Evolutionary conservation across 495 filamentous ascomycete species (phyloP).

Genomic region (Neurospora sp.): DNA sequence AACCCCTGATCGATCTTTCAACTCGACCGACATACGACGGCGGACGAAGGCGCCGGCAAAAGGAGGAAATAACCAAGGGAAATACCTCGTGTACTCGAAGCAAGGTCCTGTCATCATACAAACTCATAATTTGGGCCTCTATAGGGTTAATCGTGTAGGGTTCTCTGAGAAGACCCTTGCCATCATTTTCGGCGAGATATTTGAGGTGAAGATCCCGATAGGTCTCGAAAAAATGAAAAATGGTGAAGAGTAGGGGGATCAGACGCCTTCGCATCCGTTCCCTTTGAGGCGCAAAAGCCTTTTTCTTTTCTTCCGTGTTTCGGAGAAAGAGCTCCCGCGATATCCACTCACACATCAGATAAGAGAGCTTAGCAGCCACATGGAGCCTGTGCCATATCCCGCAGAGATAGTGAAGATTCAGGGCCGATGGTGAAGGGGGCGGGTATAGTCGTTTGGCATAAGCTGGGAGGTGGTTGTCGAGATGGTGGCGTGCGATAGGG

Average conservation of each 20-base stretch:
- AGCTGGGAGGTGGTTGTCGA: constrained; percentile 40
- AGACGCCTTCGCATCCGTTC: constrained; percentile 47
- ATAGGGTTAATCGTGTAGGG: constrained; percentile 43
- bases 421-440: constrained; percentile 24
- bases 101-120: constrained; percentile 47
- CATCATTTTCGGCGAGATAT: constrained; percentile 34
- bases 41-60: constrained; percentile 43
- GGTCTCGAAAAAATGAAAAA: constrained; percentile 51
- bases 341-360: constrained; percentile 44
- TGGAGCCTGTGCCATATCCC: constrained; percentile 49
- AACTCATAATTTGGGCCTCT: constrained; percentile 42
- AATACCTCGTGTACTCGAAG: constrained; percentile 46
- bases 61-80: constrained; percentile 45
- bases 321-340: constrained; percentile 46
- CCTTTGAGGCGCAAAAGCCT: constrained; percentile 42
- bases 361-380: constrained; percentile 44
- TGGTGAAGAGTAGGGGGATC: constrained; percentile 43
- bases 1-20: constrained; percentile 46
- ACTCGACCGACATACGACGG: constrained; percentile 46
- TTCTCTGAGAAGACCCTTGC: constrained; percentile 25
- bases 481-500: constrained; percentile 45
- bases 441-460: constrained; percentile 46
- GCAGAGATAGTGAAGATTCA: constrained; percentile 47
- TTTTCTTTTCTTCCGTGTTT: constrained; percentile 35
- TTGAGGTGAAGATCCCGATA: constrained; percentile 44